These are phyloP conservation scores for Phanerodontia chrysosporium DNA, from an alignment of 768 basidiomycete genomes.

Conservation along the genomic window DNA sequence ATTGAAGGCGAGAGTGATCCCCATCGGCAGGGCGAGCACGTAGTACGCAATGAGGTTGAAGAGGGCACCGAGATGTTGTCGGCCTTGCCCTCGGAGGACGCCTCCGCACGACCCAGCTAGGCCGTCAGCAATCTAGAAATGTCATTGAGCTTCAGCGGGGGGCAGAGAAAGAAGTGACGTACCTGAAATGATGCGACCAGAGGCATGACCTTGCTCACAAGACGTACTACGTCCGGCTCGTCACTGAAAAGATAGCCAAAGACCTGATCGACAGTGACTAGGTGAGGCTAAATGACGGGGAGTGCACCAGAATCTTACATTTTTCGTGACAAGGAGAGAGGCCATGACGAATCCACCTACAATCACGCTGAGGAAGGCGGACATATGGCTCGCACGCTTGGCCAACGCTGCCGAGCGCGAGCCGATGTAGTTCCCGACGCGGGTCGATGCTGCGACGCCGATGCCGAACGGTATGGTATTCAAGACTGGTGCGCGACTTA, in stretches of 20 bases:
- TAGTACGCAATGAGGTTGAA: slow-evolving; percentile 71
- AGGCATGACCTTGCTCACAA: slow-evolving; percentile 49
- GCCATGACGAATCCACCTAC: slow-evolving; percentile 58
- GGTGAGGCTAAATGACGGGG: background rate
- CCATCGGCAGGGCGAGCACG: slow-evolving; percentile 47
- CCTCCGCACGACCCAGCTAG: slow-evolving; percentile 49
- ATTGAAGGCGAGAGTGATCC: slow-evolving; percentile 47
- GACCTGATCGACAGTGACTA: slow-evolving; percentile 32
- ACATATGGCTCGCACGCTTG: slow-evolving; percentile 55
- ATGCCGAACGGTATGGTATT: slow-evolving; percentile 77
- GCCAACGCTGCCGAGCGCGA: slow-evolving; percentile 47
- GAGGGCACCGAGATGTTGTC: slow-evolving; percentile 69
- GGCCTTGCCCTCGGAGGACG: slow-evolving; percentile 44
- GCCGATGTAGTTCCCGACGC: slow-evolving; percentile 72
- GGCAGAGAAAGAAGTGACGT: slow-evolving; percentile 2
- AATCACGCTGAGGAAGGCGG: slow-evolving; percentile 59
- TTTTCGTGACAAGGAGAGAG: slow-evolving; percentile 48
- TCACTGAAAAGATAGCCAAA: slow-evolving; percentile 71
- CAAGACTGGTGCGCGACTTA: slow-evolving; percentile 38
- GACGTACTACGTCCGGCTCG: slow-evolving; percentile 46
- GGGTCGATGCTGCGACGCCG: slow-evolving; percentile 68
- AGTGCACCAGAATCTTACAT: slow-evolving; percentile 41
- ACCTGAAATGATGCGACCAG: slow-evolving; percentile 54
- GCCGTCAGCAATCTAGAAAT: slow-evolving; percentile 43
- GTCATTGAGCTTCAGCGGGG: background rate